Evolutionary conservation across 306 rosid species (phyloP), one percentile per base, ranked within the genome.

Genomic region (Echinosophora koreensis): DNA sequence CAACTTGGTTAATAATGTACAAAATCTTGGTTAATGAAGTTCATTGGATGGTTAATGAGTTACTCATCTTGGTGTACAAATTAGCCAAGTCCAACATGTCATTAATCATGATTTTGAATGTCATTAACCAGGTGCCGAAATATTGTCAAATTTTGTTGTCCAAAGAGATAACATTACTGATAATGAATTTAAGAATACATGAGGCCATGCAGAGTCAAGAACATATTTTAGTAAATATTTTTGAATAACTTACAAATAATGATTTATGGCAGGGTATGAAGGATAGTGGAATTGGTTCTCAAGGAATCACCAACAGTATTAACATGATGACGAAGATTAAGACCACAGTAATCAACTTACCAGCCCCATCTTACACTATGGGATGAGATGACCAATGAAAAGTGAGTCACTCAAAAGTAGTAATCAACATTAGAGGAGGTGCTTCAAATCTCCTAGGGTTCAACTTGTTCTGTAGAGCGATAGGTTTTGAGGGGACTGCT

Each of bases 211-310:
- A 64, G 18, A 80, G 70, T 32, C 47, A 49, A 5, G 18, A 56
- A 12, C 28, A 57, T 62, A 11, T 30, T 76, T 61, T 28, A 28
- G 37, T 47, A 69, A 28, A 12, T 4, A 41, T 16, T 70, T 41
- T 11, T 52, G 14, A 55, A 62, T 63, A 44, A 32, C 52, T 35
- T 72, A 4, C 12, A 55, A 73, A 47, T 57, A 59, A 15, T 77
- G 79, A 73, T 81, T 81, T 69, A 63, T 71, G 73, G 74, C 93
- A 93, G 97, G 98, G 98, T 30, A 69, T 93, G 64, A 91, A 88
- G 81, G 98, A 94, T 62, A 90, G 97, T 82, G 98, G 97, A 71
- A 91, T 91, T 78, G 96, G 94, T 46, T 91, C 98, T 37, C 97
- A 94, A 83, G 98, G 98, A 60, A 86, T 90, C 81, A 87, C 93